Evolutionary conservation across 2,329 filamentous ascomycete genomes (phyloP), one percentile per base, ranked within the genome.

Genomic region (Sclerotinia borealis): DNA sequence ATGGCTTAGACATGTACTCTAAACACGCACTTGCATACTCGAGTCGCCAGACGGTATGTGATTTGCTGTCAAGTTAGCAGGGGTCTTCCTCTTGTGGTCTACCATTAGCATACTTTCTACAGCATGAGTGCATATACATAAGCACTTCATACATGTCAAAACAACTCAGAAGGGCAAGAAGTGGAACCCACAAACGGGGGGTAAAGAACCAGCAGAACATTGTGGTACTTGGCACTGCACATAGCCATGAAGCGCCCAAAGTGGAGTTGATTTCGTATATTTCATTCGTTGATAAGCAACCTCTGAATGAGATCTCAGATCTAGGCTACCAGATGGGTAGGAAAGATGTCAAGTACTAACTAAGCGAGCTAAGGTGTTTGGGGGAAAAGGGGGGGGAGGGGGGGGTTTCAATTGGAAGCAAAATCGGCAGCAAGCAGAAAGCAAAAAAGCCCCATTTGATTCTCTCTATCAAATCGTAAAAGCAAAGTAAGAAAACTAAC

Each of bases 261-360:
- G 25, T 55, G 25, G 58, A 47, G 58, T 29, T 15, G 31, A 51
- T 60, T 60, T 49, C 47, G 36, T 60, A 31, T 51, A 60, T 60
- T 60, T 51, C 58, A 60, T 51, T 51, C 36, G 58, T 51, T 60
- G 43, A 41, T 51, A 60, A 60, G 58, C 58, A 60, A 60, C 45
- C 41, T n/a, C 34, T 60, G 58, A 51, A 50, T 49, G 17, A n/a
- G 8, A 36, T 22, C 7, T 43, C 22, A 39, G 22, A 27, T 29
- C 47, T 37, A 37, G 39, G 29, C 58, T 51, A 22, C 58, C 58
- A 60, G 36, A 60, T 39, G 58, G 45, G 25, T n/a, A 60, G 47
- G 43, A 41, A 7, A 51, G 34, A 51, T 29, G 25, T 41, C 27
- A 9, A 49, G 34, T 51, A 61, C 34, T 41, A 59, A 59, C 19